Base-by-base conservation (phyloP, 2,329 filamentous ascomycete species). In the Stagonosporopsis vannaccii region DNA sequence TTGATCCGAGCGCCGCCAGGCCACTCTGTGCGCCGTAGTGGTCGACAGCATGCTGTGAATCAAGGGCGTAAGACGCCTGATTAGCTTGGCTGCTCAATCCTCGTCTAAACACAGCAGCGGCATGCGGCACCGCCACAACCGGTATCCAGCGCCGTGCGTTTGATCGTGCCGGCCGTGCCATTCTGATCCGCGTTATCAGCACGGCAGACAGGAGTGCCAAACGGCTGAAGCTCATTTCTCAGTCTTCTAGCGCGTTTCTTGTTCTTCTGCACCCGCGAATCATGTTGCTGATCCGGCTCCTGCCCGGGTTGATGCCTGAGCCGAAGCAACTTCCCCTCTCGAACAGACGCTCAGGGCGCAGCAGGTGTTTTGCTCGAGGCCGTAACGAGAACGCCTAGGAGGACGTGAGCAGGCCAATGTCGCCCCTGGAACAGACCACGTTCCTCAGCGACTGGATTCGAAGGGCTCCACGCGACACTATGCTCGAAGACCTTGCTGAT, bases 171-270 rank as follows among this genome's bases (percentile, higher is more conserved):
- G 37, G 44, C 50, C 40, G 49, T 49, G 40, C 53, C 42, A 37
- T 36, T 32, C 20, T 13, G 30, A 47, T 51, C 36, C 23, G 30
- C 25, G n/a, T 50, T 30, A 42, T 22, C 28, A 56, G 45, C 45
- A 51, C 46, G 41, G 36, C 41, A 40, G 17, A 49, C 32, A 40
- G 39, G 19, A 37, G 41, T 20, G 13, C 33, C 44, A 43, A 30
- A 36, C 17, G 20, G 36, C 54, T 47, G 44, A 52, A 44, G 20
- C 43, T 49, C 45, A 57, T 50, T 51, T 46, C 45, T 32, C 46
- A 51, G 28, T 48, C 58, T 60, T 60, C 58, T 60, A 55, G 58
- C 42, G 53, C 35, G 58, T 57, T 58, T 58, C 58, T 48, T 5
- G 22, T 51, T 37, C 8, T 46, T 43, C 46, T 33, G 26, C 46